phyloP scores from a whole-genome alignment of 768 basidiomycete species.

The Trametes maxima region DNA sequence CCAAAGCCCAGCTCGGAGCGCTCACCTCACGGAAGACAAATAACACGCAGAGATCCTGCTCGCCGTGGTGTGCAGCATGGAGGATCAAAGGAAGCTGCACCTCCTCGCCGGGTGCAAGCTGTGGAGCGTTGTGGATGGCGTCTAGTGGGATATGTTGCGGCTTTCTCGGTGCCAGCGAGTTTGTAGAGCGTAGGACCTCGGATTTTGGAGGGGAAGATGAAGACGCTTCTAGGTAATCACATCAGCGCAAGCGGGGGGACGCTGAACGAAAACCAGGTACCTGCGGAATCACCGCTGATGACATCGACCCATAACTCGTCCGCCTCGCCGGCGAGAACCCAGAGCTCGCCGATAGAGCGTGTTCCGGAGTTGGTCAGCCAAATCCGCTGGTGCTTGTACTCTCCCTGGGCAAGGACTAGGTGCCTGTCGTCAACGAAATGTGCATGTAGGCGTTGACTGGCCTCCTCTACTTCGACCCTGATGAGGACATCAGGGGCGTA shows the following conservation, averaged over 20 bases:
- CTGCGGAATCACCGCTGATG: not conserved
- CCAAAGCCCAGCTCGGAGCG: not conserved
- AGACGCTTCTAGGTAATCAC: constrained; percentile 12
- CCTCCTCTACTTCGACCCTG: constrained; percentile 61
- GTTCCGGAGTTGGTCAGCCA: constrained; percentile 70
- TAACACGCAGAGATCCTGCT: constrained; percentile 57
- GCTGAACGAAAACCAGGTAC: not conserved
- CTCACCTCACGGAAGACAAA: constrained; percentile 69
- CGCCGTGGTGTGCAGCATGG: constrained; percentile 51
- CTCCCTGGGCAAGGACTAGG: constrained; percentile 66
- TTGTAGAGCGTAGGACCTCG: constrained; percentile 50
- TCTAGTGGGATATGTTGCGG: constrained; percentile 52
- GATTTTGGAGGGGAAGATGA: constrained; percentile 16
- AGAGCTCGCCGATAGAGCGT: constrained; percentile 63
- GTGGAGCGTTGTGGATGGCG: constrained; percentile 25
- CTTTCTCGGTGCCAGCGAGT: constrained; percentile 50
- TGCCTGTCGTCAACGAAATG: constrained; percentile 56
- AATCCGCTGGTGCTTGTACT: constrained; percentile 55
- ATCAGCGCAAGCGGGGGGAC: not conserved
- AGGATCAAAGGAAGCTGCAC: constrained; percentile 54
- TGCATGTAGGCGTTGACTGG: constrained; percentile 63
- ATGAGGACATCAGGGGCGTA: constrained; percentile 73
- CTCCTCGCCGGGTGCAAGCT: constrained; percentile 50
- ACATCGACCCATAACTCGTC: constrained; percentile 63
- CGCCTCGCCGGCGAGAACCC: constrained; percentile 61